These are phyloP conservation scores for Aegilops speltoides DNA, from an alignment of 176 grass and related monocot species.

Conservation along the genomic window DNA sequence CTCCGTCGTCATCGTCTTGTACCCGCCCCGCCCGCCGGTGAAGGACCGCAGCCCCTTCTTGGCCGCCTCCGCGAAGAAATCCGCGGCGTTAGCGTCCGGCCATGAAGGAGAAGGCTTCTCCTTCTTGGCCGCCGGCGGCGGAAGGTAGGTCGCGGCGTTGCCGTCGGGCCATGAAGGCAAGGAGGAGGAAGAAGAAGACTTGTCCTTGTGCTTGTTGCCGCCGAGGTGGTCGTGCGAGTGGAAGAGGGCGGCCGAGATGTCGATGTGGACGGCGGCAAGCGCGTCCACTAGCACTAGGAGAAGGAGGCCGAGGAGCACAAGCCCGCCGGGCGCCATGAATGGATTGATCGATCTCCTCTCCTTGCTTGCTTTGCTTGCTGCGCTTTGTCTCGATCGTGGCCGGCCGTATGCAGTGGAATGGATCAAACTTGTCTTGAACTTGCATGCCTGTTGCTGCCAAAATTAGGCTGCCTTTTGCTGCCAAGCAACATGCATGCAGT, in stretches of 20 bases:
- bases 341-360: no score
- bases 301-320: background rate
- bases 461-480: background rate
- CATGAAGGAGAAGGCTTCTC: background rate
- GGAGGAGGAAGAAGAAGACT: no score
- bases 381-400: background rate
- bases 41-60: background rate
- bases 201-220: background rate
- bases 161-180: no score
- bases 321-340: background rate
- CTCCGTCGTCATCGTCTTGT: constrained; percentile 40
- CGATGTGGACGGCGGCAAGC: background rate
- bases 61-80: background rate
- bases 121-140: background rate
- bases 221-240: background rate
- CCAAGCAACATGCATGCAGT: no score
- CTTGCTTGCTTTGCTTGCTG: background rate
- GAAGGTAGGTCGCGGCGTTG: no score
- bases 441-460: background rate
- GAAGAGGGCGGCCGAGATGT: background rate
- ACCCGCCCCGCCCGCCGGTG: background rate
- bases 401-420: background rate
- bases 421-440: background rate
- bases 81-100: background rate
- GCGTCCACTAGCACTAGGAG: background rate